Evolutionary conservation across 371 early-diverging fungal genomes (phyloP), one percentile per base, ranked within the genome.

Genomic region (Mucor racemosus): DNA sequence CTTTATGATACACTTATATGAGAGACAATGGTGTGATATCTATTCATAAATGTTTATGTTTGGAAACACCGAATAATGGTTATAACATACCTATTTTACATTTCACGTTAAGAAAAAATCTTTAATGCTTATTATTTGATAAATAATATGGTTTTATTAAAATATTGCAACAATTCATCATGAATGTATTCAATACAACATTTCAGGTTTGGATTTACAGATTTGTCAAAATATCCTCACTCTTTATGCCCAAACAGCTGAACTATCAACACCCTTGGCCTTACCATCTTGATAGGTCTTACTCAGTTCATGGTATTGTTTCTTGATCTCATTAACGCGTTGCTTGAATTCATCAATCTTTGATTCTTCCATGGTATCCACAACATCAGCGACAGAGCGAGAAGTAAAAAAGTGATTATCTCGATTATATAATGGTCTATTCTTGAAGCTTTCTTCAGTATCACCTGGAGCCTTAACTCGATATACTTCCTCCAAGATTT

Each of bases 341-440:
- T 53, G 31, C 53, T 53, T 53, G 53, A 26, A 53, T 31, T 53
- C 53, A 31, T 53, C 53, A 13, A 31, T 21, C 19, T 53, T 53
- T 19, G 31, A 21, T 31, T 11, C 31, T 13, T 53, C 31, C 53
- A 53, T 53, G 14, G 53, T 31, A 14, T 53, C 53, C 5, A 53
- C 53, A 53, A 53, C 31, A 11, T 21, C 26, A 31, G 53, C 53
- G 14, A 53, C 53, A 31, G 53, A 53, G 7, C 65, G 33, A 19
- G 65, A 65, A 17, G 42, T 41, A 14, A 65, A 65, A 35, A 65
- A 65, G 44, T 65, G 66, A 7, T 65, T 65, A 39, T 65, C 65
- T 11, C 34, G n/a, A 42, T 65, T 65, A 31, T 65, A 65, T 44
- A 65, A 15, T 35, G 65, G 65, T 46, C 65, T 62, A 17, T 65